Evolutionary conservation across 176 grass and related monocot species (phyloP).

Genomic region (Oryza nivara): DNA sequence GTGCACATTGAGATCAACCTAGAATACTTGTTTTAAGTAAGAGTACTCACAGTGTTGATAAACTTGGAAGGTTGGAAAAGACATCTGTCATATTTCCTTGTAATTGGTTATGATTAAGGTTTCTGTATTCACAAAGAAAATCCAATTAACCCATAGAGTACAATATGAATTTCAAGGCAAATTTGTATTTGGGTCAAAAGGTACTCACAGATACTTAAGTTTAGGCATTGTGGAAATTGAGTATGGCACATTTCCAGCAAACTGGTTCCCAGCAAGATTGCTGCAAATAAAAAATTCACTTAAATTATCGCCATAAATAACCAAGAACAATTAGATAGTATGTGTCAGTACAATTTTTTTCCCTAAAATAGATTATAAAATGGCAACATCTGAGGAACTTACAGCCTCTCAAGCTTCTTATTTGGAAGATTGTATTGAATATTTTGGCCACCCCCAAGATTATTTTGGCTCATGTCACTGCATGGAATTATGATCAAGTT

Average conservation of each 20-base stretch:
- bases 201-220: slow-evolving; percentile 75
- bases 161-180: slow-evolving; percentile 13
- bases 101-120: slow-evolving; percentile 80
- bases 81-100: slow-evolving; percentile 83
- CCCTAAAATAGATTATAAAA: neutral
- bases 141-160: slow-evolving; percentile 40
- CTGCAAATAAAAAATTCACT: slow-evolving; percentile 49
- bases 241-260: slow-evolving; percentile 65
- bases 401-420: slow-evolving; percentile 83
- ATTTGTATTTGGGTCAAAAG: neutral
- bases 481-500: slow-evolving; percentile 42
- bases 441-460: slow-evolving; percentile 64
- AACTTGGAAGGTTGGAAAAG: slow-evolving; percentile 72
- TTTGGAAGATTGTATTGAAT: slow-evolving; percentile 90
- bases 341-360: slow-evolving; percentile 25
- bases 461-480: slow-evolving; percentile 95
- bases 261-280: slow-evolving; percentile 79
- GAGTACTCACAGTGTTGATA: slow-evolving; percentile 74
- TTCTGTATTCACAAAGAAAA: slow-evolving; percentile 53
- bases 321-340: neutral
- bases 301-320: neutral
- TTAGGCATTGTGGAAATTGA: slow-evolving; percentile 76
- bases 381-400: slow-evolving; percentile 33
- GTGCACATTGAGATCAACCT: slow-evolving; percentile 1
- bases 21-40: neutral